phyloP scores from a whole-genome alignment of 371 early-diverging fungal genomes.

The Lichtheimia ornata region DNA sequence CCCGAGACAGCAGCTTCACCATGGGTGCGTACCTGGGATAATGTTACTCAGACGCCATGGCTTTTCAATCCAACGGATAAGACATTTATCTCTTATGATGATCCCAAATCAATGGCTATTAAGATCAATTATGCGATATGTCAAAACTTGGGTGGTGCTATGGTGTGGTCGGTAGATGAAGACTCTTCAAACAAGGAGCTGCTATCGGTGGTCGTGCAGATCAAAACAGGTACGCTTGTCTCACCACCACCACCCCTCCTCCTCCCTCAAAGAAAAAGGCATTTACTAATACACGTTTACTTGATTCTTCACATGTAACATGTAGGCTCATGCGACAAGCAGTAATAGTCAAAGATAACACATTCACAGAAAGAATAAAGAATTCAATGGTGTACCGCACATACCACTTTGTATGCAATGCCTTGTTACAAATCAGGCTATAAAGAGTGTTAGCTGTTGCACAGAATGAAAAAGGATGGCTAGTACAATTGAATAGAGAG shows the following conservation, averaged over 20 bases:
- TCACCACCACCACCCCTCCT: no score
- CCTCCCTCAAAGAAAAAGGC: no score
- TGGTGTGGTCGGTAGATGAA: slow-evolving; percentile 54
- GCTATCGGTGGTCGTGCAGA: slow-evolving; percentile 20
- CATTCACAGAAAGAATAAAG: no score
- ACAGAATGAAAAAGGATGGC: background rate
- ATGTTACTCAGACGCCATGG: slow-evolving; percentile 56
- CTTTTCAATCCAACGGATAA: slow-evolving; percentile 55
- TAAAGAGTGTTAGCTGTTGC: no score
- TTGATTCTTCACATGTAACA: no score
- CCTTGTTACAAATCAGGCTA: no score
- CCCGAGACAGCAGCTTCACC: slow-evolving; percentile 46
- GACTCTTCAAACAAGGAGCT: slow-evolving; percentile 28
- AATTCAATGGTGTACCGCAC: no score
- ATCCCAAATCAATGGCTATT: slow-evolving; percentile 46
- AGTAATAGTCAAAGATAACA: no score
- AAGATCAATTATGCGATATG: slow-evolving; percentile 49
- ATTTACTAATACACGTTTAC: no score
- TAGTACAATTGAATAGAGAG: background rate
- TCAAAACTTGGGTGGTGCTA: slow-evolving; percentile 50
- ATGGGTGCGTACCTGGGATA: slow-evolving; percentile 59
- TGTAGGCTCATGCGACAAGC: no score
- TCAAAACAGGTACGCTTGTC: slow-evolving; percentile 3
- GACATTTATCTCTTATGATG: slow-evolving; percentile 63
- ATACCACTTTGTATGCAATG: no score